These are phyloP conservation scores for Auriculariales sp. DNA, from an alignment of 768 basidiomycete species.

Conservation along the genomic window DNA sequence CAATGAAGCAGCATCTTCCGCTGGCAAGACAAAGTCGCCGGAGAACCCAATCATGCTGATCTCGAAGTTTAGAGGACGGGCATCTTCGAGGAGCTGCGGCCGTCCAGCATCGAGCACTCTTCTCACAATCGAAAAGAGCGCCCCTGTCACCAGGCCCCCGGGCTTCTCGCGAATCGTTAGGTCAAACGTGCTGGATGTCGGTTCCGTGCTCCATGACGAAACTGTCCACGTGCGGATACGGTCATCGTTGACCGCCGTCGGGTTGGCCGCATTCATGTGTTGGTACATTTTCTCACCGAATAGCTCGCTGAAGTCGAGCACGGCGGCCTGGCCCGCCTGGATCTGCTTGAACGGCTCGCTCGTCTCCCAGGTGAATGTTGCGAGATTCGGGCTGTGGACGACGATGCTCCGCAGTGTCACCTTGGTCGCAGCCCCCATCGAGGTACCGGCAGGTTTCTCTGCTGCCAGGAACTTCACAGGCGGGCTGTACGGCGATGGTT, in stretches of 20 bases:
- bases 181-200: conserved; percentile 18
- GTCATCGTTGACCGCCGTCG: conserved; percentile 40
- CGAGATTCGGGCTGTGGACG: conserved; percentile 33
- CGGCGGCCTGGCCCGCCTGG: conserved; percentile 33
- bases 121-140: conserved; percentile 34
- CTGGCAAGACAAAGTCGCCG: conserved; percentile 33
- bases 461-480: conserved; percentile 37
- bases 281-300: conserved; percentile 31
- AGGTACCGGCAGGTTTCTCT: conserved; percentile 21
- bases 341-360: conserved; percentile 18
- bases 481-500: conserved; percentile 42
- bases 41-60: conserved; percentile 37
- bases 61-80: conserved; percentile 21
- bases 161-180: conserved; percentile 43
- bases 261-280: conserved; percentile 32
- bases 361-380: conserved; percentile 36
- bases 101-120: conserved; percentile 24
- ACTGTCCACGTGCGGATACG: conserved; percentile 53
- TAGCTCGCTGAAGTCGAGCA: conserved; percentile 38
- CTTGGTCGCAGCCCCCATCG: conserved; percentile 16
- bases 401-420: conserved; percentile 14
- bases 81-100: conserved; percentile 27
- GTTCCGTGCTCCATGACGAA: too few species aligned
- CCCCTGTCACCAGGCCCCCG: conserved; percentile 39
- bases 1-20: neutral